Conservation (phyloP, 768 basidiomycete genomes). For the Neoboletus subvelutipes region DNA sequence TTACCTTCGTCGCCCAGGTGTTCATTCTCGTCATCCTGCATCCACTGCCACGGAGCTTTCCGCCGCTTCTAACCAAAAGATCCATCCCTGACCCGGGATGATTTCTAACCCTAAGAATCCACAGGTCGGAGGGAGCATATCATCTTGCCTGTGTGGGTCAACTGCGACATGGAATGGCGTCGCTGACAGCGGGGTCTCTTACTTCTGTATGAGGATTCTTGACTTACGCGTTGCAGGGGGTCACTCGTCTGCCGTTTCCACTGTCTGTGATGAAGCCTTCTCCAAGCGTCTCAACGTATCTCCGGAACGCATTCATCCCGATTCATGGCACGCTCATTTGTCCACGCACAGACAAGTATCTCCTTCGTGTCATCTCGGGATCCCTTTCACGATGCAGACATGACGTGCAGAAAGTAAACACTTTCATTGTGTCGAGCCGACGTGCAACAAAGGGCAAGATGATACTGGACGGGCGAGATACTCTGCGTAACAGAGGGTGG, state of each 20-base stretch:
- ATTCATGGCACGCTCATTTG: constrained; percentile 14
- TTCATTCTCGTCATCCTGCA: constrained; percentile 32
- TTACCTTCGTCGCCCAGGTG: constrained; percentile 50
- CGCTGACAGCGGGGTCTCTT: constrained; percentile 17
- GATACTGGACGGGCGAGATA: constrained; percentile 49
- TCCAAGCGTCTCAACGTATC: constrained; percentile 40
- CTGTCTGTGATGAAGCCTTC: constrained; percentile 42
- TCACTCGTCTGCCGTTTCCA: constrained; percentile 20
- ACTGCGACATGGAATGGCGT: constrained; percentile 21
- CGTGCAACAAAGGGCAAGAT: constrained; percentile 42
- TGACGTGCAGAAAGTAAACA: constrained; percentile 26
- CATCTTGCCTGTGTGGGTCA: constrained; percentile 26
- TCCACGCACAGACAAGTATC: constrained; percentile 42
- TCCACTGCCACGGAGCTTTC: constrained; percentile 31
- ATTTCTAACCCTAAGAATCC: constrained; percentile 61
- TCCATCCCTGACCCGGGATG: constrained; percentile 46
- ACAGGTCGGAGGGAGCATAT: constrained; percentile 33
- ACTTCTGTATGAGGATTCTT: constrained; percentile 2
- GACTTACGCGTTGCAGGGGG: constrained; percentile 12
- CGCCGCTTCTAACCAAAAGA: constrained; percentile 50
- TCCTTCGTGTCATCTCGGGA: constrained; percentile 54
- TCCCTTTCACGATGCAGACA: constrained; percentile 34
- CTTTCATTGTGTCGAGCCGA: constrained; percentile 26
- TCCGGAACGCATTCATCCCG: constrained; percentile 50
- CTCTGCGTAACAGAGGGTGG: constrained; percentile 19